These are phyloP conservation scores for Nakaseomyces nivariensis DNA, from an alignment of 1,139 yeast genomes.

Conservation along the genomic window DNA sequence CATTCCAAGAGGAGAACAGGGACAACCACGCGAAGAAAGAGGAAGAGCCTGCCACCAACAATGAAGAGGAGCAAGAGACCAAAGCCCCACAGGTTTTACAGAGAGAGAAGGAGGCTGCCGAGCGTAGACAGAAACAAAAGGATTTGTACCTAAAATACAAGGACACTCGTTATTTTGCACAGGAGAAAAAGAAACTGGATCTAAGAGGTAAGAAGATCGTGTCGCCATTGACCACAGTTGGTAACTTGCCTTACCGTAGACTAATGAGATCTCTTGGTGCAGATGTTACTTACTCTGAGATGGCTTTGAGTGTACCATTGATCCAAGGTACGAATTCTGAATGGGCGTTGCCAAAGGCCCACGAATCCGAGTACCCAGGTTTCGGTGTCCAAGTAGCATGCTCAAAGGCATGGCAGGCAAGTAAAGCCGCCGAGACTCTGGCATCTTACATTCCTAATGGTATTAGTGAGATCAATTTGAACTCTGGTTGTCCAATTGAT, in stretches of 20 bases:
- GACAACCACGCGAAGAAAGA: constrained; percentile 19
- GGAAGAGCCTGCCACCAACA: constrained; percentile 14
- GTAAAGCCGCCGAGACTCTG: constrained; percentile 79
- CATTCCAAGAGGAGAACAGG: constrained; percentile 35
- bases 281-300: constrained; percentile 87
- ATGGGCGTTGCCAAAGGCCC: constrained; percentile 96
- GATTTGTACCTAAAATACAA: constrained; percentile 43
- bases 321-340: constrained; percentile 86
- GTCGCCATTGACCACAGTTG: constrained; percentile 95
- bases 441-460: constrained; percentile 23
- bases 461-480: constrained; percentile 74
- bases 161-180: constrained; percentile 67
- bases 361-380: constrained; percentile 68
- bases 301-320: constrained; percentile 79
- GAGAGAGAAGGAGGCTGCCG: constrained; percentile 17
- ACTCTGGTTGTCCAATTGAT: constrained; percentile 97
- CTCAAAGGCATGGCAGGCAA: constrained; percentile 85
- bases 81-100: constrained; percentile 23
- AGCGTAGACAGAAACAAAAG: constrained; percentile 31
- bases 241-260: constrained; percentile 89
- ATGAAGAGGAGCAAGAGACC: constrained; percentile 5
- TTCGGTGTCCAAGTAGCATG: constrained; percentile 94
- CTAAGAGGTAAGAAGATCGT: constrained; percentile 70
- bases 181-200: constrained; percentile 72
- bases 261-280: constrained; percentile 88